phyloP scores from a whole-genome alignment of 176 grass and related monocot genomes.

The Aegilops bicornis region DNA sequence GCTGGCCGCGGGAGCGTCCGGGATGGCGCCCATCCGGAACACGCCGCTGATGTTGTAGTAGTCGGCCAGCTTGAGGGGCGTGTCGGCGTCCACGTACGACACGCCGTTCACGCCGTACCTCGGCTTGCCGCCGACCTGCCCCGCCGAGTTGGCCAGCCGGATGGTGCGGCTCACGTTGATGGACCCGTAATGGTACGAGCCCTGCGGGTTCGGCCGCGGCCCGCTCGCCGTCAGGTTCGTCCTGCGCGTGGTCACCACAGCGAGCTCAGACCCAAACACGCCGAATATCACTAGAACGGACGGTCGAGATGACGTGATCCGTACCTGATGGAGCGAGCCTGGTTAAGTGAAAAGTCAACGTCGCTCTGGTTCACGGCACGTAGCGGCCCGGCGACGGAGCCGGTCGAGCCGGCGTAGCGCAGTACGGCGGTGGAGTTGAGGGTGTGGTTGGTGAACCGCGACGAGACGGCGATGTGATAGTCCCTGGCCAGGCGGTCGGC shows the following conservation, averaged over 20 bases:
- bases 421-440: slow-evolving; percentile 52
- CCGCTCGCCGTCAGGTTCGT: slow-evolving; percentile 89
- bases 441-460: slow-evolving; percentile 48
- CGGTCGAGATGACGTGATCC: neutral
- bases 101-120: slow-evolving; percentile 78
- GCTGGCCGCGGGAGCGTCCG: slow-evolving; percentile 35
- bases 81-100: slow-evolving; percentile 72
- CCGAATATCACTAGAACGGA: neutral
- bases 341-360: slow-evolving; percentile 51
- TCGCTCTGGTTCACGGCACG: neutral
- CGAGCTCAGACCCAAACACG: neutral
- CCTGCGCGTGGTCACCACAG: slow-evolving; percentile 15
- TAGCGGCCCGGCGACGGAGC: neutral
- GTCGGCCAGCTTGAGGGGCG: slow-evolving; percentile 86
- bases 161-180: slow-evolving; percentile 82
- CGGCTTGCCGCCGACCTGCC: slow-evolving; percentile 43
- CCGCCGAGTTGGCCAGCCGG: slow-evolving; percentile 59
- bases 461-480: slow-evolving; percentile 66
- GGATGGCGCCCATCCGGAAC: slow-evolving; percentile 55
- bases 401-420: slow-evolving; percentile 44
- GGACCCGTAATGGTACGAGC: slow-evolving; percentile 86
- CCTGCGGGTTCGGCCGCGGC: slow-evolving; percentile 88
- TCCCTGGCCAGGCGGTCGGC: slow-evolving; percentile 37
- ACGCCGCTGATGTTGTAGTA: slow-evolving; percentile 77
- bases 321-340: slow-evolving; percentile 64